Evolutionary conservation across 129 eudicot species (phyloP).

Genomic region (Silybum marianum): DNA sequence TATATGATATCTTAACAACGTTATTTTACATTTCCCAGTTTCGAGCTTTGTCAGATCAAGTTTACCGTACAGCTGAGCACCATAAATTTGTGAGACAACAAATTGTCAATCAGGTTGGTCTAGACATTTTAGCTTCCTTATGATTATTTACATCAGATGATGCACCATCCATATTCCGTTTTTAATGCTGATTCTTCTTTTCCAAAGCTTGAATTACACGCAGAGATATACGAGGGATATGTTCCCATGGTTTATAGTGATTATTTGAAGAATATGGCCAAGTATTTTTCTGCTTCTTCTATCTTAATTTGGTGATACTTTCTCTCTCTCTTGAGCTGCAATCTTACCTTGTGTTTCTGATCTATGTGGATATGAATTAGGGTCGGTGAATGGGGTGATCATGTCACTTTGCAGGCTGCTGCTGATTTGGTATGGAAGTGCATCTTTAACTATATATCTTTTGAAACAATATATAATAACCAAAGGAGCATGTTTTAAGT

Average conservation of each 20-base stretch:
- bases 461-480: slow-evolving; percentile 1
- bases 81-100: slow-evolving; percentile 88
- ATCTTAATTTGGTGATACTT: slow-evolving; percentile 12
- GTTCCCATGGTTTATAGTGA: slow-evolving; percentile 88
- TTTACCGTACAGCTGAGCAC: slow-evolving; percentile 89
- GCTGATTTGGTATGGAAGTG: slow-evolving; percentile 71
- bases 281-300: slow-evolving; percentile 49
- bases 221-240: slow-evolving; percentile 86
- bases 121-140: not conserved
- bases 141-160: slow-evolving; percentile 17
- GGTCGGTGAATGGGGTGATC: slow-evolving; percentile 99
- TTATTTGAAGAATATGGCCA: slow-evolving; percentile 83
- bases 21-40: slow-evolving; percentile 48
- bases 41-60: slow-evolving; percentile 94
- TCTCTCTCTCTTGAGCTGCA: not conserved
- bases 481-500: not conserved
- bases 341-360: slow-evolving; percentile 24
- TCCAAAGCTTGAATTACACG: slow-evolving; percentile 59
- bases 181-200: slow-evolving; percentile 18
- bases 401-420: slow-evolving; percentile 97
- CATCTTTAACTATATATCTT: not conserved
- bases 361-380: slow-evolving; percentile 36
- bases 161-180: not conserved
- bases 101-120: slow-evolving; percentile 81
- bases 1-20: slow-evolving; percentile 13